These are phyloP conservation scores for Mangifera indica DNA, from an alignment of 345 rosid genomes.

Conservation along the genomic window DNA sequence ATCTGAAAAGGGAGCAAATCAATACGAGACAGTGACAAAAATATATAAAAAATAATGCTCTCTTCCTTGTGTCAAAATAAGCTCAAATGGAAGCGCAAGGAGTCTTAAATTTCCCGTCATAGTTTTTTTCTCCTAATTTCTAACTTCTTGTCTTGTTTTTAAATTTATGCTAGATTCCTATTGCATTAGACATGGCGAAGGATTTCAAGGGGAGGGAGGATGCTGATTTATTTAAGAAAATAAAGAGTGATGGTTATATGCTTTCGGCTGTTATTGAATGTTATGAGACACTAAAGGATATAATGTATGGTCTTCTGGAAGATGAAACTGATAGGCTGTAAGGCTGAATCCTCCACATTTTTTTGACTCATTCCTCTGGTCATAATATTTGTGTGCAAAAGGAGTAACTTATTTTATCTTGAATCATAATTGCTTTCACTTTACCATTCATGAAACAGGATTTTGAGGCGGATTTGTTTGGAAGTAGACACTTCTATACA, in stretches of 20 bases:
- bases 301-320: conserved; percentile 60
- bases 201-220: conserved; percentile 80
- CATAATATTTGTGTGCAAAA: too few relatives aligned
- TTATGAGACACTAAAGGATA: conserved; percentile 66
- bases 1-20: too few relatives aligned
- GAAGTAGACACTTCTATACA: conserved; percentile 53
- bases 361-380: too few relatives aligned
- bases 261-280: conserved; percentile 73
- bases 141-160: conserved; percentile 24
- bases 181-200: conserved; percentile 98
- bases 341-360: conserved; percentile 21
- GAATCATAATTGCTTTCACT: conserved; percentile 11
- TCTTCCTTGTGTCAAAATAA: too few relatives aligned
- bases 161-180: conserved; percentile 67
- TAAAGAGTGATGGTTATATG: conserved; percentile 69
- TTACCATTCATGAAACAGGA: conserved; percentile 40
- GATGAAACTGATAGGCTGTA: conserved; percentile 67
- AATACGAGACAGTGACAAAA: too few relatives aligned
- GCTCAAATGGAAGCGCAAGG: too few relatives aligned
- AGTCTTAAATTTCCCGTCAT: too few relatives aligned
- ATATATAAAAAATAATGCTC: too few relatives aligned
- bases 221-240: conserved; percentile 70
- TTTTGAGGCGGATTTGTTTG: conserved; percentile 50
- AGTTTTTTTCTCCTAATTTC: not conserved
- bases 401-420: too few relatives aligned